Conservation (phyloP, 2,329 filamentous ascomycete genomes). For the Sclerotinia nivalis region DNA sequence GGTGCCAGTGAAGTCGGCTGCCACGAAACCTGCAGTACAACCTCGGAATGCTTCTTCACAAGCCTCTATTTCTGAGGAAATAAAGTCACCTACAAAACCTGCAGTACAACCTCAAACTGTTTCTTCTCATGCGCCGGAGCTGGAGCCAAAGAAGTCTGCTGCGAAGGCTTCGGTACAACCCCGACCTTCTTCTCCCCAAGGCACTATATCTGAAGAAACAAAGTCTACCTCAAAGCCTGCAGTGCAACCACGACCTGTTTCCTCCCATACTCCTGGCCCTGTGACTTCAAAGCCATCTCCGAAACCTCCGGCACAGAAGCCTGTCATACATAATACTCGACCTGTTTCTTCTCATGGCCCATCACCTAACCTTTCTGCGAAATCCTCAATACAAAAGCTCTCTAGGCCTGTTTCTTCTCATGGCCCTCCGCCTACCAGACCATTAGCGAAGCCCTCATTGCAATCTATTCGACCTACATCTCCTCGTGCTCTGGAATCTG, state of each 20-base stretch:
- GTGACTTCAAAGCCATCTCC: not conserved
- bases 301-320: slow-evolving; percentile 1
- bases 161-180: not conserved
- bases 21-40: not conserved
- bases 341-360: slow-evolving; percentile 1
- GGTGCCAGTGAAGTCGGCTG: not conserved
- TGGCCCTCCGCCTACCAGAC: not conserved
- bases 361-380: not conserved
- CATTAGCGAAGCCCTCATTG: not conserved
- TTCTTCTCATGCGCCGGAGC: slow-evolving; percentile 28
- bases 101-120: not conserved
- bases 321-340: not conserved
- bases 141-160: slow-evolving; percentile 9
- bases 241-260: not conserved
- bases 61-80: not conserved
- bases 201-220: not conserved
- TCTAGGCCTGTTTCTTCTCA: not conserved
- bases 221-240: not conserved
- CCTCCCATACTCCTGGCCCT: not conserved
- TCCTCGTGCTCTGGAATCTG: not conserved
- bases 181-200: not conserved
- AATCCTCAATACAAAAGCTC: not conserved
- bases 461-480: slow-evolving; percentile 6
- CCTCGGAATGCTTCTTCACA: not conserved
- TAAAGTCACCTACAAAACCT: not conserved